Conservation (phyloP, 805 yeast genomes). For the Yarrowia sp. region DNA sequence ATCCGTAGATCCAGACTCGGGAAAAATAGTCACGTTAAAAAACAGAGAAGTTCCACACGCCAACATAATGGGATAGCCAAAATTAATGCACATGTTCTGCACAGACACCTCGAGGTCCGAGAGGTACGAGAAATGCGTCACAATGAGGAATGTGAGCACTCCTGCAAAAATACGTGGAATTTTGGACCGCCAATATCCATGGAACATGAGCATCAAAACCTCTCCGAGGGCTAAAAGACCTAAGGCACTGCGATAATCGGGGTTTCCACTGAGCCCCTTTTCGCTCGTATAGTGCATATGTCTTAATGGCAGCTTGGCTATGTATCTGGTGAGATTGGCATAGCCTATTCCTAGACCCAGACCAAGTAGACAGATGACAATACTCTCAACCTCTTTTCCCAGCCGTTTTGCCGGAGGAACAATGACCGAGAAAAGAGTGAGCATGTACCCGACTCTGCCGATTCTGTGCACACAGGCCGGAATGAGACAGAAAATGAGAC, state of each 20-base stretch:
- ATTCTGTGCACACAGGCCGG: constrained; percentile 1
- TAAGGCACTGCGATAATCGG: constrained; percentile 39
- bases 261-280: not conserved
- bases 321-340: not conserved
- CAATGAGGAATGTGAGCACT: constrained; percentile 41
- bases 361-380: constrained; percentile 29
- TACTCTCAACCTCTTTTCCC: constrained; percentile 1
- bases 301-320: not conserved
- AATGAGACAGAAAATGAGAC: constrained; percentile 15
- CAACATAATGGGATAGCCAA: constrained; percentile 45
- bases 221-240: constrained; percentile 47
- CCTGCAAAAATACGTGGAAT: constrained; percentile 35
- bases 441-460: constrained; percentile 14
- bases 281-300: not conserved
- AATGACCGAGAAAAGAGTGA: constrained; percentile 6
- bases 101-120: constrained; percentile 39
- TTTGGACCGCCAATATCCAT: constrained; percentile 50
- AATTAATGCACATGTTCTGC: constrained; percentile 39
- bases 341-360: not conserved
- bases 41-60: constrained; percentile 47
- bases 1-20: constrained; percentile 52
- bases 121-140: constrained; percentile 49
- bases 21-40: constrained; percentile 46
- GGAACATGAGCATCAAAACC: constrained; percentile 46
- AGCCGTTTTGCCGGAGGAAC: constrained; percentile 16